Conservation (phyloP, 2,329 filamentous ascomycete species). For the Trichoderma pleuroti region DNA sequence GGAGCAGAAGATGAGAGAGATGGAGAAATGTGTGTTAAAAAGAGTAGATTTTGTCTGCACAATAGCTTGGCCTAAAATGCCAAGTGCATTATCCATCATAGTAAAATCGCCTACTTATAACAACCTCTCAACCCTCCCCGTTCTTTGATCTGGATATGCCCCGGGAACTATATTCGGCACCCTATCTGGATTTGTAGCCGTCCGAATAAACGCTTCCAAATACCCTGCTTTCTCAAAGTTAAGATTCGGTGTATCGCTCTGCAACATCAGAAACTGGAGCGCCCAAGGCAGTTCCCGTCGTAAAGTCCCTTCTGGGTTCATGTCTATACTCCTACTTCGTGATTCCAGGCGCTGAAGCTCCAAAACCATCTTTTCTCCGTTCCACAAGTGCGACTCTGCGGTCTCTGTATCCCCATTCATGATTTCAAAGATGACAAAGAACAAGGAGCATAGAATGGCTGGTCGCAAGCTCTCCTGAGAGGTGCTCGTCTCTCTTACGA, state of each 20-base stretch:
- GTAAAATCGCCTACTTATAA: neutral
- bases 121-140: neutral
- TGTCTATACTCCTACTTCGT: neutral
- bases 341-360: conserved; percentile 27
- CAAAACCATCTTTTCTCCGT: conserved; percentile 36
- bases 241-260: conserved; percentile 18
- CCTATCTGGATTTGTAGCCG: conserved; percentile 4
- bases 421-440: conserved; percentile 38
- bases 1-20: neutral
- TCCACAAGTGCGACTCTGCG: conserved; percentile 36
- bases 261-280: conserved; percentile 24
- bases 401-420: conserved; percentile 36
- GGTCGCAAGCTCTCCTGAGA: conserved; percentile 25
- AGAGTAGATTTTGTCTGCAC: neutral
- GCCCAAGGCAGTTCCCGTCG: conserved; percentile 23
- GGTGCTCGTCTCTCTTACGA: conserved; percentile 25
- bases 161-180: neutral
- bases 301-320: conserved; percentile 2
- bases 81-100: neutral
- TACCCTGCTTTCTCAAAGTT: conserved; percentile 4
- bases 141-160: neutral
- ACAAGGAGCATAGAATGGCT: conserved; percentile 35
- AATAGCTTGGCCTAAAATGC: neutral
- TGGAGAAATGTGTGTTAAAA: neutral
- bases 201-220: conserved; percentile 9